Percentiles rank a stretch among this genome's conserved stretches.
These are phyloP conservation scores for Pseudogymnoascus sp. DNA, from an alignment of 2,329 filamentous ascomycete species.

Conservation along the genomic window DNA sequence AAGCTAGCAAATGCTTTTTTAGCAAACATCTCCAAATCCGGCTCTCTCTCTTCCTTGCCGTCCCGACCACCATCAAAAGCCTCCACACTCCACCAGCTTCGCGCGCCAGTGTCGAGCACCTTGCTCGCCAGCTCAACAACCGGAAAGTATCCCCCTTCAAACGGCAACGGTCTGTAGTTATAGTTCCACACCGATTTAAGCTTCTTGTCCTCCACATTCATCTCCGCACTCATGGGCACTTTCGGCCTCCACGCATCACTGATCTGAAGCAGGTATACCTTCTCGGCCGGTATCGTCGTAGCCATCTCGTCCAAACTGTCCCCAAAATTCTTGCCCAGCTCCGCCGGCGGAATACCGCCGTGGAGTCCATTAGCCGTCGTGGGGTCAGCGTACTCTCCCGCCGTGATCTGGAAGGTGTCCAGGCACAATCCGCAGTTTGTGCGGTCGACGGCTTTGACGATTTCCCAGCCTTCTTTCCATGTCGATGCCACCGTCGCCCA, in stretches of 20 bases:
- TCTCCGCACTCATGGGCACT: constrained; percentile 43
- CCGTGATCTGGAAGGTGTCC: constrained; percentile 68
- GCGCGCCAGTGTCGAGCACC: constrained; percentile 58
- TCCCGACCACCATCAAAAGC: constrained; percentile 55
- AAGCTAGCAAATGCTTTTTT: constrained; percentile 37
- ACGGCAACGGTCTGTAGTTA: constrained; percentile 60
- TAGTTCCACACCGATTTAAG: constrained; percentile 63
- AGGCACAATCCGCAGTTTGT: constrained; percentile 65
- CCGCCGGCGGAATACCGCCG: constrained; percentile 30
- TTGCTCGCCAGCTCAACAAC: constrained; percentile 55
- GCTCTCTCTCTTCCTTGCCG: constrained; percentile 44
- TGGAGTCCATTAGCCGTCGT: constrained; percentile 50
- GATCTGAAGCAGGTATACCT: constrained; percentile 67
- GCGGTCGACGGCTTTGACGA: constrained; percentile 53
- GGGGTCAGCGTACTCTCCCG: constrained; percentile 65
- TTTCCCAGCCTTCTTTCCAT: constrained; percentile 63
- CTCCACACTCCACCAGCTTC: constrained; percentile 57
- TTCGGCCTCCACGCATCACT: constrained; percentile 61
- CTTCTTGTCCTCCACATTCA: constrained; percentile 43
- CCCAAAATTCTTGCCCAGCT: constrained; percentile 42
- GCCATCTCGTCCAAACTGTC: constrained; percentile 48
- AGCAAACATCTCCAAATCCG: constrained; percentile 39
- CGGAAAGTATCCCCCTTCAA: constrained; percentile 61
- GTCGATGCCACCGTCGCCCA: constrained; percentile 62
- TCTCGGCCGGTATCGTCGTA: constrained; percentile 51